phyloP scores from a whole-genome alignment of 2,329 filamentous ascomycete genomes.

The Phaeosphaeriaceae sp. region DNA sequence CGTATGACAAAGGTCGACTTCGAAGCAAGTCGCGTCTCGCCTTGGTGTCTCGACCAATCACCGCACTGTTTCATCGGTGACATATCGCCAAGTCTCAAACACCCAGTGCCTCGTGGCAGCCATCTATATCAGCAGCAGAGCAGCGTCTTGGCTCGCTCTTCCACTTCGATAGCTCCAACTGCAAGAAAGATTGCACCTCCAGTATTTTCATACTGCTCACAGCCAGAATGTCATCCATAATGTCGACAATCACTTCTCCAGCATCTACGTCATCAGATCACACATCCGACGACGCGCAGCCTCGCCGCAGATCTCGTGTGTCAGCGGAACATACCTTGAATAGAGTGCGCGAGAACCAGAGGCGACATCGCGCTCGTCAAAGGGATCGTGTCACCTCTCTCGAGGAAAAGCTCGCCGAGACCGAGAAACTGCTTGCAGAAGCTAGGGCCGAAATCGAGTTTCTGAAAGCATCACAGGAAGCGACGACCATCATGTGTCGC shows the following conservation, averaged over 20 bases:
- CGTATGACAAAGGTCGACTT: neutral
- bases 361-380: slow-evolving; percentile 57
- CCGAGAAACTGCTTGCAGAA: slow-evolving; percentile 32
- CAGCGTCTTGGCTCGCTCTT: neutral
- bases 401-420: slow-evolving; percentile 43
- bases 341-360: slow-evolving; percentile 61
- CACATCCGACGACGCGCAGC: slow-evolving; percentile 12
- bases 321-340: slow-evolving; percentile 46
- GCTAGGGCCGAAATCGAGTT: slow-evolving; percentile 34
- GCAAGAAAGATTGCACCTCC: neutral
- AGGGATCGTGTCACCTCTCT: slow-evolving; percentile 51
- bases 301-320: slow-evolving; percentile 28
- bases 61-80: slow-evolving; percentile 46
- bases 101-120: slow-evolving; percentile 16
- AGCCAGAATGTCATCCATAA: slow-evolving; percentile 7
- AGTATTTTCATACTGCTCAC: neutral
- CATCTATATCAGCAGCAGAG: slow-evolving; percentile 1
- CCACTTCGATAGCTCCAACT: neutral
- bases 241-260: slow-evolving; percentile 11
- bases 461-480: slow-evolving; percentile 28
- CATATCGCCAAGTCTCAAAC: slow-evolving; percentile 32
- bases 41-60: slow-evolving; percentile 26
- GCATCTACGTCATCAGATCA: slow-evolving; percentile 17
- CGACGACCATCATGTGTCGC: slow-evolving; percentile 11
- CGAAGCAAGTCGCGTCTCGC: neutral